Evolutionary conservation across 1,284 basidiomycete species (phyloP).

Genomic region (Cutaneotrichosporon arboriforme): DNA sequence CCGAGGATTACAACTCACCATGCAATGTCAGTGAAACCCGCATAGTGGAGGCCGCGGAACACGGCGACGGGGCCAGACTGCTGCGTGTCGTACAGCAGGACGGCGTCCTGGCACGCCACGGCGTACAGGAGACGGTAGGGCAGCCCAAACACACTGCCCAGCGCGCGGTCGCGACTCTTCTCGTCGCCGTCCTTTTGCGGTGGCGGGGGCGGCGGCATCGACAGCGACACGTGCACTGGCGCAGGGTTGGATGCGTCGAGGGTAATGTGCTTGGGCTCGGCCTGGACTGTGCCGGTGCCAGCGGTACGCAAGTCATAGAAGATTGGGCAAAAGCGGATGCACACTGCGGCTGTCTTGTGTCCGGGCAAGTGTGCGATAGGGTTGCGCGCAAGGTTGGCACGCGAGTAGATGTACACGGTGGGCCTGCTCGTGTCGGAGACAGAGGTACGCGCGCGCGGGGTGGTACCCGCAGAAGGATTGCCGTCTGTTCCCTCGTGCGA

Average conservation of each 20-base stretch:
- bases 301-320: slow-evolving; percentile 77
- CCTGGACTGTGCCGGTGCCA: slow-evolving; percentile 43
- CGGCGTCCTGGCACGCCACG: slow-evolving; percentile 92
- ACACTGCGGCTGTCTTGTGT: slow-evolving; percentile 90
- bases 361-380: slow-evolving; percentile 94
- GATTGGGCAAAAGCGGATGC: slow-evolving; percentile 88
- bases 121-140: slow-evolving; percentile 95
- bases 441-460: slow-evolving; percentile 28
- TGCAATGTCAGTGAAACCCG: slow-evolving; percentile 92
- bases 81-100: slow-evolving; percentile 95
- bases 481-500: slow-evolving; percentile 38
- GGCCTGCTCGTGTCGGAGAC: slow-evolving; percentile 52
- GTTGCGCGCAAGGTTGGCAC: slow-evolving; percentile 82
- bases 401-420: slow-evolving; percentile 90
- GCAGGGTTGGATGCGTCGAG: slow-evolving; percentile 61
- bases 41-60: slow-evolving; percentile 92
- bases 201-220: slow-evolving; percentile 48
- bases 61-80: slow-evolving; percentile 88
- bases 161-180: slow-evolving; percentile 19
- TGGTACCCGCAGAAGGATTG: slow-evolving; percentile 13
- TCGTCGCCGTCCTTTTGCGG: slow-evolving; percentile 38
- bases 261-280: slow-evolving; percentile 57
- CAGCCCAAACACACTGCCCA: slow-evolving; percentile 65
- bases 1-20: slow-evolving; percentile 62
- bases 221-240: slow-evolving; percentile 41